These are phyloP conservation scores for Clarireedia paspali DNA, from an alignment of 2,329 filamentous ascomycete genomes.

Conservation along the genomic window DNA sequence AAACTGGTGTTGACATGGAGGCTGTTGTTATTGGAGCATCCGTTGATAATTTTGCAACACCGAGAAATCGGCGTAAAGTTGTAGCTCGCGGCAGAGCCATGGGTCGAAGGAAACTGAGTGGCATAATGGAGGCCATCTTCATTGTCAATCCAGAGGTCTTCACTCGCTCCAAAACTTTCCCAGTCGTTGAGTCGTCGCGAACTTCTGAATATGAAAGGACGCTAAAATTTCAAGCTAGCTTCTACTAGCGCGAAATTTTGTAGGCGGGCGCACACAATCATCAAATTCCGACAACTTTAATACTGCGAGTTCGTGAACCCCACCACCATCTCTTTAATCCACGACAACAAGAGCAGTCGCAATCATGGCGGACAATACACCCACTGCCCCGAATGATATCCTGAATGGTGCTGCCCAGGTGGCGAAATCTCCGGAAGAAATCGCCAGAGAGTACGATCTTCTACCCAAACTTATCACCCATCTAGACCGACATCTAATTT, in stretches of 20 bases:
- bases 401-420: constrained; percentile 22
- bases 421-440: constrained; percentile 40
- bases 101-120: constrained; percentile 28
- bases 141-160: background rate
- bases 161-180: background rate
- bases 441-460: constrained; percentile 45
- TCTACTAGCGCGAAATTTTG: constrained; percentile 12
- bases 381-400: constrained; percentile 15
- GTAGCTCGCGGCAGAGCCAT: constrained; percentile 25
- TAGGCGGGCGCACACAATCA: constrained; percentile 19
- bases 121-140: constrained; percentile 12
- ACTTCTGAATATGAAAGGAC: constrained; percentile 5
- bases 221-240: constrained; percentile 9
- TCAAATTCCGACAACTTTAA: constrained; percentile 12
- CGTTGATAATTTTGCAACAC: constrained; percentile 13
- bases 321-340: constrained; percentile 6
- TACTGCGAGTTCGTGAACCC: constrained; percentile 8
- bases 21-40: constrained; percentile 1
- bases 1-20: constrained; percentile 3
- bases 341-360: constrained; percentile 20
- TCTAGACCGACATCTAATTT: constrained; percentile 93
- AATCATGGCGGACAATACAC: constrained; percentile 42
- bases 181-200: constrained; percentile 1
- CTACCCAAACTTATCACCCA: constrained; percentile 84
- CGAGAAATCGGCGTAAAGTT: constrained; percentile 25